Base-by-base conservation (phyloP, 1,139 yeast species). In the Pichia inconspicua region DNA sequence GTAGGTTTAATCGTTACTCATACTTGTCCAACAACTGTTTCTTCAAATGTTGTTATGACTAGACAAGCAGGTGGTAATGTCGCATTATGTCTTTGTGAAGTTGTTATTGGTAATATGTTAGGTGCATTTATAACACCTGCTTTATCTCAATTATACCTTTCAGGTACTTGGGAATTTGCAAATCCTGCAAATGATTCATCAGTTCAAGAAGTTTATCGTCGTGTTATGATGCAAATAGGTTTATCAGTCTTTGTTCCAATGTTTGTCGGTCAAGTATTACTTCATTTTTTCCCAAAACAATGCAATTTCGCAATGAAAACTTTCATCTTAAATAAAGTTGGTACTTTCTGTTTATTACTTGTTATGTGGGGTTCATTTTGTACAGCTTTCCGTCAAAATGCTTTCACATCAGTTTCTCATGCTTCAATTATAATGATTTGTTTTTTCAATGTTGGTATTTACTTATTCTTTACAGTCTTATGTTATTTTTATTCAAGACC, bases 121-220 rank as follows among this genome's bases (percentile, higher is more conserved):
- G 96, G 96, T 5, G 94, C 95, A 0, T 88, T 88, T 58, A 71
- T 89, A 28, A 84, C 96, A 0, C 96, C 96, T 0, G 92, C 94
- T 0, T 67, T 88, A 46, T 74, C 81, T 7, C 96, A 88, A 61
- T 67, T 88, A 79, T 87, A 76, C 61, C 62, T 77, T 56, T 65
- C 72, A 2, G 70, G 72, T 10, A 66, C 71, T 0, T 87, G 94
- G 82, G 72, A 69, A 12, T 86, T 82, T 62, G 96, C 92, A n/a
- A 87, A 87, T 60, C 96, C 97, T 5, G 80, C 85, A 1, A 65
- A 68, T 45, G 84, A 77, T 1, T 64, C 77, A 4, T 62, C 74
- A 14, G 74, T 86, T 43, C 69, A 70, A 27, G 66, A 71, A 12
- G 76, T 88, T 48, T 88, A 88, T 64, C 73, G 72, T 22, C 71